Percentiles rank a stretch among this genome's conserved stretches.
phyloP scores from a whole-genome alignment of 1,284 basidiomycete genomes.

The Cutaneotrichosporon sp. region DNA sequence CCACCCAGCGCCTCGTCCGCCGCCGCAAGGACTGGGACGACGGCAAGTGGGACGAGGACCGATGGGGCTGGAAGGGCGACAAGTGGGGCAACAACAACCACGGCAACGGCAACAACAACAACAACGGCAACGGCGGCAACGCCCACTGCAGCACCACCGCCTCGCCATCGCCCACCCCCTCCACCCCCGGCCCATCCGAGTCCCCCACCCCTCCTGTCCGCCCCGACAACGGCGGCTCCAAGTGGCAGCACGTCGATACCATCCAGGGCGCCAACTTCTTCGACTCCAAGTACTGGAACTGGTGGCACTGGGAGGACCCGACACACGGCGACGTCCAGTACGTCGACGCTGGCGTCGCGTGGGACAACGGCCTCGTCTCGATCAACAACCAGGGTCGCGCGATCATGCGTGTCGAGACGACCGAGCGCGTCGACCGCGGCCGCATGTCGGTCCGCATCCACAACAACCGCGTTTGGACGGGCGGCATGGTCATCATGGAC shows the following conservation, averaged over 20 bases:
- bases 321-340: slow-evolving; percentile 67
- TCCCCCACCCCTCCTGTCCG: slow-evolving; percentile 14
- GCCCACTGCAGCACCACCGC: too few species aligned
- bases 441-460: slow-evolving; percentile 75
- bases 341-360: slow-evolving; percentile 32
- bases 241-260: slow-evolving; percentile 41
- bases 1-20: slow-evolving; percentile 14
- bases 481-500: slow-evolving; percentile 73
- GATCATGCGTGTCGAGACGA: slow-evolving; percentile 82
- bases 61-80: not conserved
- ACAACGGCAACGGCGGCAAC: not conserved
- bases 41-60: not conserved
- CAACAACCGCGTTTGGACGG: slow-evolving; percentile 62
- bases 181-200: slow-evolving; percentile 12
- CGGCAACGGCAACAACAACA: not conserved
- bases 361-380: slow-evolving; percentile 52
- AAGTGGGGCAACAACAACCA: not conserved
- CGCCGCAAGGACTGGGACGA: slow-evolving; percentile 8
- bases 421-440: slow-evolving; percentile 62
- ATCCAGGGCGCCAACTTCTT: slow-evolving; percentile 62
- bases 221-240: slow-evolving; percentile 29
- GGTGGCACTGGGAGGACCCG: slow-evolving; percentile 71
- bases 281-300: slow-evolving; percentile 67
- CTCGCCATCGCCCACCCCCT: slow-evolving; percentile 10
- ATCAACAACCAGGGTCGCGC: slow-evolving; percentile 72